Percentiles rank a stretch among this genome's conserved stretches.
Evolutionary conservation across 2,329 filamentous ascomycete genomes (phyloP).

Genomic region (Calycina herbarum): DNA sequence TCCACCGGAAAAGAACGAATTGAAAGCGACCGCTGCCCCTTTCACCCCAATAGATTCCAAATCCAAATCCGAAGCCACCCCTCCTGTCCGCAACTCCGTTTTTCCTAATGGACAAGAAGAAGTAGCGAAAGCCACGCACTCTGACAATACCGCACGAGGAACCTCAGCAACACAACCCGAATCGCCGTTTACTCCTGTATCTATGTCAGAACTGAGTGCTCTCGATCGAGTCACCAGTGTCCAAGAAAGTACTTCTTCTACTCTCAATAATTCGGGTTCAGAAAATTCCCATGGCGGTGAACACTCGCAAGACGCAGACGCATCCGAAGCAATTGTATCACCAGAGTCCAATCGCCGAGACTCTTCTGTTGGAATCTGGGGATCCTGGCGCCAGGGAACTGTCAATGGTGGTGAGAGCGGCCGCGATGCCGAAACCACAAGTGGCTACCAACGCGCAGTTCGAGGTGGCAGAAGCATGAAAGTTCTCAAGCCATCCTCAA

Average conservation of each 20-base stretch:
- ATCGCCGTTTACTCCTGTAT: conserved; percentile 23
- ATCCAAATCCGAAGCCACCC: conserved; percentile 24
- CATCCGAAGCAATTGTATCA: conserved; percentile 17
- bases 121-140: conserved; percentile 16
- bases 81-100: conserved; percentile 18
- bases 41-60: conserved; percentile 35
- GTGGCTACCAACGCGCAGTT: conserved; percentile 67
- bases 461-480: conserved; percentile 77
- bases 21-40: conserved; percentile 47
- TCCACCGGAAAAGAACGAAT: conserved; percentile 55
- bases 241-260: conserved; percentile 19
- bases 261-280: conserved; percentile 23
- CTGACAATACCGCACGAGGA: conserved; percentile 15
- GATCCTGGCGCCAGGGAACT: conserved; percentile 65
- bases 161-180: conserved; percentile 20
- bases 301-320: conserved; percentile 18
- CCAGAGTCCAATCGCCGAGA: conserved; percentile 43
- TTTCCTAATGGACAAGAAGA: conserved; percentile 16
- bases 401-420: conserved; percentile 27
- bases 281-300: conserved; percentile 25
- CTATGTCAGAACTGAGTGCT: conserved; percentile 17
- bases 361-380: conserved; percentile 62
- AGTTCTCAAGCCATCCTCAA: conserved; percentile 77
- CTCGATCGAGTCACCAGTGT: conserved; percentile 23
- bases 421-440: conserved; percentile 39